Base-by-base conservation (phyloP, 371 early-diverging fungal genomes). In the Mucor velutinosus region DNA sequence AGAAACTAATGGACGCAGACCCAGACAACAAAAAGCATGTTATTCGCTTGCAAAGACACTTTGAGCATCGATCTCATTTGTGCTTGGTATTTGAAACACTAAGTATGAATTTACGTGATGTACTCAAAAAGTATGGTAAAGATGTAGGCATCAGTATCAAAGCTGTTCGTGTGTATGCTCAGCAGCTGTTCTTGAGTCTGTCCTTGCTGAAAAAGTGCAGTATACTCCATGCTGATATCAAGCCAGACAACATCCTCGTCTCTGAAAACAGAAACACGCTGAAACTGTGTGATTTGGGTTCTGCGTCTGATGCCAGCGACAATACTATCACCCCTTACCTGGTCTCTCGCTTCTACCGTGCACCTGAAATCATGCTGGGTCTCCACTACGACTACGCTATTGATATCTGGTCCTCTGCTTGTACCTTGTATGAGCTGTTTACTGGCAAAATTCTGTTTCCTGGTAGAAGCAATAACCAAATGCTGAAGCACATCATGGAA, bases 391-490 rank as follows among this genome's bases (percentile, higher is more conserved):
- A 95, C 75, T 85, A 82, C 41, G 90, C 93, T 2, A 81, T 97
- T 59, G 99, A 99, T 75, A 91, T 99, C 66, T 99, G 99, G 99
- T 96, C 99, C 17, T 89, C 97, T n/a, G 99, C 95, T 5, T 97
- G 95, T 76, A 95, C 99, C 15, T 85, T 99, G 32, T 99, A 95
- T 65, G 99, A 99, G 83, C 79, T 99, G 25, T 95, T 90, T 69
- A 97, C 96, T 1, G 98, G 97, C 62, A 91, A 92, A 76, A 95
- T 97, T 23, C 74, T 99, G 66, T 97, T 97, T 73, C 94, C 98
- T 11, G 99, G 98, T 5, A 81, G 92, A 64, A 92, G 82, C 74
- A 98, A 98, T 77, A 97, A 97, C 79, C 95, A 97, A 65, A 98
- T 98, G 99, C 82, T 98, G 56, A 87, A 86, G 68, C 86, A 92